Conservation (phyloP, 2,329 filamentous ascomycete species). For the Hypoxylon sp. region DNA sequence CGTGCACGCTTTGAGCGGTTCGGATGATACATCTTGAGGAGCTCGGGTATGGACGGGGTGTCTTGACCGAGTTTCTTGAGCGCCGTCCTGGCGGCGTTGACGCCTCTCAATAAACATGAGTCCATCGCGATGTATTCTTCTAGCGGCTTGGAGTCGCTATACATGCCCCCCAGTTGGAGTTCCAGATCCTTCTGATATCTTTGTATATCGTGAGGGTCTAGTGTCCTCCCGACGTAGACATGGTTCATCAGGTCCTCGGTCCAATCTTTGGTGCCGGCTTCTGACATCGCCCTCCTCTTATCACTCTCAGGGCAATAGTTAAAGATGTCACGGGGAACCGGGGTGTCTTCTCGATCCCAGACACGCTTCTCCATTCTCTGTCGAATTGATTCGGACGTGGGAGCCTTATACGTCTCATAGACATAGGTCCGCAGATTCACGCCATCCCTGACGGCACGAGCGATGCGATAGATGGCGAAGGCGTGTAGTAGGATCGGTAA, state of each 20-base stretch:
- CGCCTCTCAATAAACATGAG: neutral
- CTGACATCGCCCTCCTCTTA: neutral
- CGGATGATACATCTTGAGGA: neutral
- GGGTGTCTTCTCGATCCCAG: neutral
- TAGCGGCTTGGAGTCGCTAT: neutral
- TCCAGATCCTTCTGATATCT: no score
- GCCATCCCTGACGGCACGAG: neutral
- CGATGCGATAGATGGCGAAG: constrained; percentile 17
- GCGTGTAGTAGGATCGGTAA: constrained; percentile 9
- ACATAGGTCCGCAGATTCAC: neutral
- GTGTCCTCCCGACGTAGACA: no score
- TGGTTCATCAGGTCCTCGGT: neutral
- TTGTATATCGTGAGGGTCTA: no score
- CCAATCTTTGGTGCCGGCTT: neutral
- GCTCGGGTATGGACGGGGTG: neutral
- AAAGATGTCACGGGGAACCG: neutral
- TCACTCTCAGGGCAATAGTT: neutral
- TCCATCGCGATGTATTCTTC: neutral
- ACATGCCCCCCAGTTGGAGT: no score
- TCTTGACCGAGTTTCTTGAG: neutral
- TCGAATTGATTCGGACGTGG: neutral
- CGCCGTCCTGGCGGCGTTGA: neutral
- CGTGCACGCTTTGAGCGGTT: neutral
- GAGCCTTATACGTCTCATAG: neutral
- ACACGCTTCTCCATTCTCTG: neutral